Base-by-base conservation (phyloP, 768 basidiomycete genomes). In the Gyrodon lividus region DNA sequence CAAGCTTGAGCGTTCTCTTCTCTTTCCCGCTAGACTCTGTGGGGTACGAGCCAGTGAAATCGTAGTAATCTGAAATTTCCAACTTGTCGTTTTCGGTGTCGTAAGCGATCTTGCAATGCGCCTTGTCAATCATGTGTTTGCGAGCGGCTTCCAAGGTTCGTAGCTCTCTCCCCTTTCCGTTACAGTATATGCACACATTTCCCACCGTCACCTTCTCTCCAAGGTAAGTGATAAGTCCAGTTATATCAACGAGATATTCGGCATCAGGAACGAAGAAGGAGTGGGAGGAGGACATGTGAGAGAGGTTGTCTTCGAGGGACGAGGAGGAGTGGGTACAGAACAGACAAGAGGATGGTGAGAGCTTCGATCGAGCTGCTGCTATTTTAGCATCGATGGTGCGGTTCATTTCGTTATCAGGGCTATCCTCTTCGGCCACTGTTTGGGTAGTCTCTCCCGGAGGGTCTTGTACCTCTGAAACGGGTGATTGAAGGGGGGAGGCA, bases 231-330 rank as follows among this genome's bases (percentile, higher is more conserved):
- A 98, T 72, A 40, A 99, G 80, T 4, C 96, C 97, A 5, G 81
- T 59, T 33, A 89, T 70, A 70, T 98, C 92, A 61, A 87, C 74
- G 59, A 98, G 83, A 69, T 89, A 95, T 43, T 97, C 91, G 37
- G 84, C 84, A 60, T 98, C 95, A 40, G 97, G 97, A 55, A 99
- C 78, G 76, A 96, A 97, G 78, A 98, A 98, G 8, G 93, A 93
- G 71, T 99, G 97, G 0, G 69, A 68, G 44, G 69, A 65, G 35
- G 88, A 83, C 97, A 99, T 99, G 76, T 99, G 97, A 1, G 77
- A 70, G 35, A 95, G 77, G 60, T 86, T 92, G 5, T 76, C 80
- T 16, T 83, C 75, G 30, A 92, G 70, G 9, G 82, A 74, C 0
- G 73, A 26, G 17, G 77, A 73, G 14, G 74, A 65, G 26, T 73